phyloP scores from a whole-genome alignment of 1,139 yeast genomes.

The Meyerozyma athensensis region DNA sequence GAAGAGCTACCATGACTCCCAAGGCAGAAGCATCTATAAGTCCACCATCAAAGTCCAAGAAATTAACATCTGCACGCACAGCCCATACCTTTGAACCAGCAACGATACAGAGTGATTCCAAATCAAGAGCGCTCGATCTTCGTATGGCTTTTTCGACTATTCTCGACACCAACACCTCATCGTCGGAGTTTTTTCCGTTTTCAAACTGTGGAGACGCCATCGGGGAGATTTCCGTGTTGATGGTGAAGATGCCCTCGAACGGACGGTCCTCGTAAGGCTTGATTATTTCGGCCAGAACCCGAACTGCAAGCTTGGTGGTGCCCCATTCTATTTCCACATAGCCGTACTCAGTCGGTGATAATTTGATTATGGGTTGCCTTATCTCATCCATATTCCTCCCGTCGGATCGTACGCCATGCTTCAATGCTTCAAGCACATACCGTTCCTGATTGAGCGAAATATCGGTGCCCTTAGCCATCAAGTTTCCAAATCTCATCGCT shows the following conservation, averaged over 20 bases:
- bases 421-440: slow-evolving; percentile 59
- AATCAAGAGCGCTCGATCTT: slow-evolving; percentile 83
- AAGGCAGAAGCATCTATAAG: slow-evolving; percentile 85
- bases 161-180: slow-evolving; percentile 74
- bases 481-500: not conserved
- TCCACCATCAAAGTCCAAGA: slow-evolving; percentile 87
- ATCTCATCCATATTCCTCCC: slow-evolving; percentile 62
- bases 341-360: slow-evolving; percentile 69
- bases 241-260: slow-evolving; percentile 83
- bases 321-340: slow-evolving; percentile 78
- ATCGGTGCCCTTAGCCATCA: slow-evolving; percentile 56
- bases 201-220: slow-evolving; percentile 88
- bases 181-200: slow-evolving; percentile 64
- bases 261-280: slow-evolving; percentile 90
- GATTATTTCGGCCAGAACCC: slow-evolving; percentile 75
- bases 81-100: slow-evolving; percentile 94
- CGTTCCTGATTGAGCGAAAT: slow-evolving; percentile 62
- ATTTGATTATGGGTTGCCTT: slow-evolving; percentile 56
- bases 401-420: slow-evolving; percentile 61
- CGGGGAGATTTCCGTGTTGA: slow-evolving; percentile 81
- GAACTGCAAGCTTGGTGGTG: slow-evolving; percentile 65
- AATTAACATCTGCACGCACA: slow-evolving; percentile 83
- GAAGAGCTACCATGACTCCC: slow-evolving; percentile 81
- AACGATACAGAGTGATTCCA: slow-evolving; percentile 83
- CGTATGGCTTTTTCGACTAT: slow-evolving; percentile 87